phyloP scores from a whole-genome alignment of 345 rosid genomes.

The Euclidium syriacum region DNA sequence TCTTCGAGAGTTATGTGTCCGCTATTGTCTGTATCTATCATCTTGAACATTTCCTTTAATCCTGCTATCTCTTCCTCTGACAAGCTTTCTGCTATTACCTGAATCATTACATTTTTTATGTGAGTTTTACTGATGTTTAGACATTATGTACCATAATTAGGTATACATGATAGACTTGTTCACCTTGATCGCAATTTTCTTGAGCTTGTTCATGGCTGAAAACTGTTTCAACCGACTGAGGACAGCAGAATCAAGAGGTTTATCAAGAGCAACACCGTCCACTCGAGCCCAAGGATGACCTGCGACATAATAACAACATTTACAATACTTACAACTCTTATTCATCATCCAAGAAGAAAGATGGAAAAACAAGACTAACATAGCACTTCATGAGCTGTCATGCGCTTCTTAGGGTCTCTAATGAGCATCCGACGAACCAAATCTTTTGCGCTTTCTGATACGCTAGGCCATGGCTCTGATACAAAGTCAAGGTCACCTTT shows the following conservation, averaged over 20 bases:
- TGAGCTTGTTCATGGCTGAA: conserved; percentile 95
- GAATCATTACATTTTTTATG: background rate
- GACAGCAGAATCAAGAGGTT: conserved; percentile 93
- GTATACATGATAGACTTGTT: conserved; percentile 6
- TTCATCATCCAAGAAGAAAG: background rate
- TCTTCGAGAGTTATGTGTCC: conserved; percentile 90
- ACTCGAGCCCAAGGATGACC: conserved; percentile 97
- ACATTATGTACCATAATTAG: background rate
- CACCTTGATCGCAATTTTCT: conserved; percentile 90
- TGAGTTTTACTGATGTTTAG: background rate
- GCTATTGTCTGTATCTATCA: conserved; percentile 84
- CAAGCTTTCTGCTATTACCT: conserved; percentile 88
- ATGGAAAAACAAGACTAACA: conserved; percentile 43
- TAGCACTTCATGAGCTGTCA: conserved; percentile 87
- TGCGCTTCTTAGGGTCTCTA: conserved; percentile 74
- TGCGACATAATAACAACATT: conserved; percentile 26
- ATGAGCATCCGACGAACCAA: conserved; percentile 79
- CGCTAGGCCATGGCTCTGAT: conserved; percentile 96
- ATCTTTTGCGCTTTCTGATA: conserved; percentile 87
- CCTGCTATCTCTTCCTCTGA: conserved; percentile 94
- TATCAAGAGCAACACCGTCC: conserved; percentile 86
- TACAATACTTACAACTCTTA: background rate
- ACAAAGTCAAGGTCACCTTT: conserved; percentile 82
- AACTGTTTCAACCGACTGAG: conserved; percentile 80
- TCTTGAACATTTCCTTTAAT: conserved; percentile 84